A percentile compares a stretch with the other conserved stretches of the same genome.
Evolutionary conservation across 306 rosid genomes (phyloP).

Genomic region (Gynostemma pentaphyllum): DNA sequence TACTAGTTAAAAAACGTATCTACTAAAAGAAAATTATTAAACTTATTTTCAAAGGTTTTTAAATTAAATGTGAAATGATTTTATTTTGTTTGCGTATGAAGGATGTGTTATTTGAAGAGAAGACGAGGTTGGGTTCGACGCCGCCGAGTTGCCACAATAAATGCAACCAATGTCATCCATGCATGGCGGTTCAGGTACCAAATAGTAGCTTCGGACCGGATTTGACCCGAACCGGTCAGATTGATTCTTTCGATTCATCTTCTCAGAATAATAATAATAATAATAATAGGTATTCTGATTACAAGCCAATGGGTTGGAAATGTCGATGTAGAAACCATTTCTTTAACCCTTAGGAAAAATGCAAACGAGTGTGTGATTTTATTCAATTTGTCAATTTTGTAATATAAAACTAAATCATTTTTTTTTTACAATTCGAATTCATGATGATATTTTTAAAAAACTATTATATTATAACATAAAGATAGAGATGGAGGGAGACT

Average conservation of each 20-base stretch:
- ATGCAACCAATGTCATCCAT: constrained; percentile 85
- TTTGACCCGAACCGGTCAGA: constrained; percentile 15
- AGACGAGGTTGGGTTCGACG: constrained; percentile 69
- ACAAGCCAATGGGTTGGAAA: constrained; percentile 98
- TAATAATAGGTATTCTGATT: constrained; percentile 63
- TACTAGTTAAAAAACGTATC: too few species aligned
- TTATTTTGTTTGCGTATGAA: constrained; percentile 15
- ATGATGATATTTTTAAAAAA: too few species aligned
- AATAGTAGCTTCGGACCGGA: constrained; percentile 37
- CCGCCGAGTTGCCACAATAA: constrained; percentile 98
- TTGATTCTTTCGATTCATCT: constrained; percentile 27
- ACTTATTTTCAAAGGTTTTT: too few species aligned
- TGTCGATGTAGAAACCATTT: constrained; percentile 70
- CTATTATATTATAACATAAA: too few species aligned
- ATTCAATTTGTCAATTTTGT: too few species aligned
- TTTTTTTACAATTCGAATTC: too few species aligned
- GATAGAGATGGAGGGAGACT: too few species aligned
- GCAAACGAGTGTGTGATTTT: too few species aligned
- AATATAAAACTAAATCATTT: too few species aligned
- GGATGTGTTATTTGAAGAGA: constrained; percentile 53
- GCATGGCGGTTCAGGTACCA: constrained; percentile 92
- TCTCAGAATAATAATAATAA: too few species aligned
- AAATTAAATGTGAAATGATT: neutral
- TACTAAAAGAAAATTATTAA: too few species aligned
- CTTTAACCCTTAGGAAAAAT: constrained; percentile 81